Base-by-base conservation (phyloP, 768 basidiomycete species). In the Leccinum subtestaceum region DNA sequence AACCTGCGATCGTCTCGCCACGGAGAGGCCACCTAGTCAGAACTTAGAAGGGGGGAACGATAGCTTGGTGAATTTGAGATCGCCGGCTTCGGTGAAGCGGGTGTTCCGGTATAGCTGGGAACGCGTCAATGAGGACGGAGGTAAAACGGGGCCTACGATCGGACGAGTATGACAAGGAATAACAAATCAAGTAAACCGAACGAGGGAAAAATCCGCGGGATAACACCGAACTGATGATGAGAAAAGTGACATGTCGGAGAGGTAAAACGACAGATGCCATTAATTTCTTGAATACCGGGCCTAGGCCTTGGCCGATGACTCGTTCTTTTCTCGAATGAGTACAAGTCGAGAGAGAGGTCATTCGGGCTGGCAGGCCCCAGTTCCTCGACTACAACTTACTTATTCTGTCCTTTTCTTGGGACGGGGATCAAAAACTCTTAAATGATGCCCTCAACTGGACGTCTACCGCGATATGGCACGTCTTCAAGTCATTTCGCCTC, bases 21-120 rank as follows among this genome's bases (percentile, higher is more conserved):
- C 32, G 12, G 32, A 27, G 12, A 12, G 46, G n/a, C 23, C 10
- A 9, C 43, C 31, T 49, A 32, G 23, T 43, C 50, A 29, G 27
- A 50, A 27, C 32, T 5, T 34, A 34, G 15, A 38, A 38, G 7
- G 15, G 43, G 40, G 32, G 51, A 21, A 43, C 40, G 29, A 5
- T 21, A 40, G 27, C 3, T 32, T 43, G n/a, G 36, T 45, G 52
- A 55, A 45, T 19, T 38, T 52, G 56, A 34, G 23, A 27, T 58
- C 68, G 64, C 68, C 51, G 31, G n/a, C 52, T 52, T 63, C 69
- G 67, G 68, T 64, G 31, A 12, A 49, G 62, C 69, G 68, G 47
- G 50, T 48, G 15, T 38, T 54, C 62, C 69, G 65, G 52, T 12
- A 43, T 19, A 38, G 56, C 53, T 65, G 65, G 58, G 65, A 67